Conservation (phyloP, 2,329 filamentous ascomycete species). For the Pseudogymnoascus sp. region DNA sequence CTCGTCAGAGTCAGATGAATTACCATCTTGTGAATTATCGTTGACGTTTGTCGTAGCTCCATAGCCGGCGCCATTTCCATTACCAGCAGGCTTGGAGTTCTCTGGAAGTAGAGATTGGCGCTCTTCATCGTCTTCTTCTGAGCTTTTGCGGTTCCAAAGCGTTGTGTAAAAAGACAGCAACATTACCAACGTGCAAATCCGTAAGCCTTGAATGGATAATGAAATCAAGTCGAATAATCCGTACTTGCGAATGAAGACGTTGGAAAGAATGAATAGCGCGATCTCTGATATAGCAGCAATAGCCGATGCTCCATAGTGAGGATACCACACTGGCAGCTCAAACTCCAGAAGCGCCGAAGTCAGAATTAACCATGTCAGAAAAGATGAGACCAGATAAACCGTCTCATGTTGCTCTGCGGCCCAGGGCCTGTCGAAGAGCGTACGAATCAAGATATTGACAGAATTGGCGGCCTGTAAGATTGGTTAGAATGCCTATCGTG, state of each 20-base stretch:
- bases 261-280: slow-evolving; percentile 34
- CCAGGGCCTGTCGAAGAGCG: slow-evolving; percentile 19
- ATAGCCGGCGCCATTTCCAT: slow-evolving; percentile 17
- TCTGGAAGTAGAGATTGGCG: slow-evolving; percentile 48
- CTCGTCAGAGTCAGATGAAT: slow-evolving; percentile 16
- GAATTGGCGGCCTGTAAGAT: slow-evolving; percentile 33
- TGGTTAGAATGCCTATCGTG: slow-evolving; percentile 13
- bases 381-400: slow-evolving; percentile 51
- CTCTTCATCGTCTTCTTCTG: slow-evolving; percentile 44
- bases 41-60: slow-evolving; percentile 10
- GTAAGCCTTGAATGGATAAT: slow-evolving; percentile 21
- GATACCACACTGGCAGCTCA: slow-evolving; percentile 49
- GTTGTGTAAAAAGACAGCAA: slow-evolving; percentile 28
- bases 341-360: slow-evolving; percentile 45
- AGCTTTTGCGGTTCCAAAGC: slow-evolving; percentile 22
- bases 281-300: slow-evolving; percentile 51
- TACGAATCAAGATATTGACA: slow-evolving; percentile 20
- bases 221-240: slow-evolving; percentile 20
- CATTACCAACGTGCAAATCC: slow-evolving; percentile 29
- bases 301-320: slow-evolving; percentile 55
- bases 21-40: slow-evolving; percentile 13
- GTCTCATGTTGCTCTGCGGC: slow-evolving; percentile 25
- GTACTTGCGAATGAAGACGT: slow-evolving; percentile 17
- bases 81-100: slow-evolving; percentile 23
- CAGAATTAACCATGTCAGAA: slow-evolving; percentile 56